phyloP scores from a whole-genome alignment of 139 green algal species.

The Closterium sp. region DNA sequence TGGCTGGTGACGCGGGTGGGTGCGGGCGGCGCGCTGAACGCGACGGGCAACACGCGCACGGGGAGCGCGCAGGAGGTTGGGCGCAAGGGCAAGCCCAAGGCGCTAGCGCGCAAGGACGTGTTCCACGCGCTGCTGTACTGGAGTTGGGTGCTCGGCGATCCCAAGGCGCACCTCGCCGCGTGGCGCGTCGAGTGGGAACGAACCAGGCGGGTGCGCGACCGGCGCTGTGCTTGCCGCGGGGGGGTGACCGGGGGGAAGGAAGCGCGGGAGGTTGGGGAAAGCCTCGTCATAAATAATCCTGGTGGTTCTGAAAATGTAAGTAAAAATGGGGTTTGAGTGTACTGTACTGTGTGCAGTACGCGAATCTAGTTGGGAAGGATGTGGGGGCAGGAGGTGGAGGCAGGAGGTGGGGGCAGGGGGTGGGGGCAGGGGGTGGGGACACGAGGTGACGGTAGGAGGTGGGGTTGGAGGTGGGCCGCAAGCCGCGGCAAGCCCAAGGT shows the following conservation, averaged over 20 bases:
- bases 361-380: too few species aligned
- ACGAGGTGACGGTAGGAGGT: too few species aligned
- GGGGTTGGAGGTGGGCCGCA: too few species aligned
- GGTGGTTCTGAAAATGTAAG: neutral
- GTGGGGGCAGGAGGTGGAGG: too few species aligned
- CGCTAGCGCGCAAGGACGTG: neutral
- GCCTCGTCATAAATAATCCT: neutral
- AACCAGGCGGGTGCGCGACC: neutral
- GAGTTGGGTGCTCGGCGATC: conserved; percentile 1
- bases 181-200: neutral
- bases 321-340: neutral
- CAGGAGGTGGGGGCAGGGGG: too few species aligned
- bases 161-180: neutral
- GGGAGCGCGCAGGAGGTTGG: neutral
- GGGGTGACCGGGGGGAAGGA: neutral
- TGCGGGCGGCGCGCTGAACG: neutral
- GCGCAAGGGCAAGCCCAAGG: conserved; percentile 7
- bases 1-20: neutral
- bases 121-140: conserved; percentile 11
- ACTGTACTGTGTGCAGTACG: neutral
- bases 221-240: neutral
- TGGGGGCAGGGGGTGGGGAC: too few species aligned
- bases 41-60: conserved; percentile 12
- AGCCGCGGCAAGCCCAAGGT: too few species aligned
- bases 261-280: too few species aligned